Base-by-base conservation (phyloP, 352 stramenopile species). In the Phytophthora hybrid region DNA sequence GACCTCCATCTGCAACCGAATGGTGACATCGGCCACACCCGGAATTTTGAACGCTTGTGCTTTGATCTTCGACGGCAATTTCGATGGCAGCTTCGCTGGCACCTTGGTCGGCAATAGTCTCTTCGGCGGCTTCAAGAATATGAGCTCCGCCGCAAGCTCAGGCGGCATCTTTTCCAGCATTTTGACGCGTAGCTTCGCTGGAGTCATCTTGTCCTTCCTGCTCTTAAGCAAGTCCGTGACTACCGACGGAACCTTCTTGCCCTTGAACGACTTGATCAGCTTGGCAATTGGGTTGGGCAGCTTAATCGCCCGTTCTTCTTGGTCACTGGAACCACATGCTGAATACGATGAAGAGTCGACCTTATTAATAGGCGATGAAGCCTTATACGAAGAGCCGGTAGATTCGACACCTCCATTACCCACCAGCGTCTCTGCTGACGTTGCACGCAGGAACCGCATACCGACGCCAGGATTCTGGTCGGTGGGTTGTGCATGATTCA, bases 1-100 rank as follows among this genome's bases (percentile, higher is more conserved):
- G 14, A 65, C 29, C 32, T 65, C 21, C 63, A 71, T 58, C n/a
- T 65, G 61, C n/a, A 71, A 14, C 4, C 41, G 41, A 59, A 44
- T 59, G 44, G 60, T 52, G 44, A 41, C 53, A 19, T 64, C 49
- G 0, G 26, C 59, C 21, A 70, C 32, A 14, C 63, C 63, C 9
- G 63, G 63, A 41, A 70, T 59, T 11, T 57, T 70, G 32, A 70
- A 70, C 39, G 44, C 6, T 10, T n/a, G 51, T 2, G 46, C 37
- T 41, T 63, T 69, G 18, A 62, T 32, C 2, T 44, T 58, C 9
- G 51, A 49, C 41, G 53, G 53, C 23, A 70, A n/a, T 14, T 16
- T 63, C 13, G 39, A 32, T 13, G 63, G 63, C 18, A 70, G 16
- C 41, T 23, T 41, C 31, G 21, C 13, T 14, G 63, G 63, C 19